phyloP scores from a whole-genome alignment of 192 early-diverging fungal species.

The Glomus cerebriforme region DNA sequence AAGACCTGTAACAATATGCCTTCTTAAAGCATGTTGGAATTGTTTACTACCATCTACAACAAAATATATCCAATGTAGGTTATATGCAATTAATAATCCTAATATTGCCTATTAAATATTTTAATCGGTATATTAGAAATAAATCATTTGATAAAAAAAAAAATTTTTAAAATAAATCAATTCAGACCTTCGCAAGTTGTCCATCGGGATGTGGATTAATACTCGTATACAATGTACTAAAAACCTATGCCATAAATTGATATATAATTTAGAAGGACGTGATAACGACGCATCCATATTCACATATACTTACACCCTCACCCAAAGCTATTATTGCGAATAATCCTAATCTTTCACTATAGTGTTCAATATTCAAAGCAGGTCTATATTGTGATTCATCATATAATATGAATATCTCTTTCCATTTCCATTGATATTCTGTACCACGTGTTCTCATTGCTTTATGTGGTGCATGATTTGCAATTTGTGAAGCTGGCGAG shows the following conservation, averaged over 20 bases:
- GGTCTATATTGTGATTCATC: slow-evolving; percentile 25
- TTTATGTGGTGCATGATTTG: background rate
- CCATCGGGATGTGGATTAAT: slow-evolving; percentile 14
- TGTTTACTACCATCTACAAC: slow-evolving; percentile 42
- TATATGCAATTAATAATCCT: slow-evolving; percentile 42
- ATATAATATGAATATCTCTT: slow-evolving; percentile 2
- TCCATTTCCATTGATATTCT: slow-evolving; percentile 31
- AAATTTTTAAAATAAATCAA: background rate
- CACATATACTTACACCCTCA: slow-evolving; percentile 36
- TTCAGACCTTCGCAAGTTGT: slow-evolving; percentile 32
- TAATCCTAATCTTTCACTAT: slow-evolving; percentile 39
- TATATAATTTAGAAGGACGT: background rate
- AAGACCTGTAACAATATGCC: slow-evolving; percentile 37
- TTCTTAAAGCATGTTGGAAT: slow-evolving; percentile 42
- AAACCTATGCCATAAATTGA: too few species aligned
- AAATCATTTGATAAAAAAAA: background rate
- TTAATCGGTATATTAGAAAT: background rate
- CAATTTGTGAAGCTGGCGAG: background rate
- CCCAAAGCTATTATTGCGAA: slow-evolving; percentile 42
- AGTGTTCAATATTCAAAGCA: slow-evolving; percentile 48
- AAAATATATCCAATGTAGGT: slow-evolving; percentile 47
- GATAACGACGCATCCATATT: background rate
- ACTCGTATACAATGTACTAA: slow-evolving; percentile 37
- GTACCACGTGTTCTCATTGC: slow-evolving; percentile 24
- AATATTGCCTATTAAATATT: slow-evolving; percentile 29